Conservation (phyloP, 2,329 filamentous ascomycete genomes). For the Rosellinia necatrix region DNA sequence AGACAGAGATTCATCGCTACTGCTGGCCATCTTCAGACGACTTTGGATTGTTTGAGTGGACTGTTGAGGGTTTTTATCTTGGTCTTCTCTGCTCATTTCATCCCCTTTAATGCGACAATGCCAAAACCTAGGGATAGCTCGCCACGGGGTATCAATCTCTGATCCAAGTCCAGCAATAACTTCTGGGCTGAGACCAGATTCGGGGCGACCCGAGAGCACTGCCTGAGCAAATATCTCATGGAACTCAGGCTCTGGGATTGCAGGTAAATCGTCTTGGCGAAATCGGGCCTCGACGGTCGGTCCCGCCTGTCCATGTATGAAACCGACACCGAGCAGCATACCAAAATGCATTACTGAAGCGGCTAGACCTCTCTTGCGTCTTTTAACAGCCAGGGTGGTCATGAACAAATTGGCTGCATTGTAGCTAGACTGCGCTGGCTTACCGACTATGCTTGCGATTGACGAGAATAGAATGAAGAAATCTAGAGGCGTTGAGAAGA, state of each 20-base stretch:
- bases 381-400: not conserved
- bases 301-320: not conserved
- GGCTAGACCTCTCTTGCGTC: not conserved
- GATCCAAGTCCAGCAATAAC: not conserved
- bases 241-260: not conserved
- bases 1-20: no score
- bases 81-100: no score
- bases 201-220: not conserved
- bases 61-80: no score
- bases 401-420: slow-evolving; percentile 7
- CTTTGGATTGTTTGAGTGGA: no score
- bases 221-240: slow-evolving; percentile 8
- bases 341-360: not conserved
- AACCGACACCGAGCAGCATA: not conserved
- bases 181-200: not conserved
- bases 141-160: not conserved
- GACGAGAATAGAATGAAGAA: slow-evolving; percentile 42
- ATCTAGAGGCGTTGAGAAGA: slow-evolving; percentile 36
- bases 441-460: not conserved
- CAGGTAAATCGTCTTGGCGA: not conserved
- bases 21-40: no score
- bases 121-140: no score
- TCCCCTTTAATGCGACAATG: no score
- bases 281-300: not conserved
- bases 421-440: not conserved